A percentile compares a stretch with the other conserved stretches of the same genome.
Evolutionary conservation across 108 stramenopile genomes (phyloP).

Genomic region (Cyclotella choctawhatcheeana): DNA sequence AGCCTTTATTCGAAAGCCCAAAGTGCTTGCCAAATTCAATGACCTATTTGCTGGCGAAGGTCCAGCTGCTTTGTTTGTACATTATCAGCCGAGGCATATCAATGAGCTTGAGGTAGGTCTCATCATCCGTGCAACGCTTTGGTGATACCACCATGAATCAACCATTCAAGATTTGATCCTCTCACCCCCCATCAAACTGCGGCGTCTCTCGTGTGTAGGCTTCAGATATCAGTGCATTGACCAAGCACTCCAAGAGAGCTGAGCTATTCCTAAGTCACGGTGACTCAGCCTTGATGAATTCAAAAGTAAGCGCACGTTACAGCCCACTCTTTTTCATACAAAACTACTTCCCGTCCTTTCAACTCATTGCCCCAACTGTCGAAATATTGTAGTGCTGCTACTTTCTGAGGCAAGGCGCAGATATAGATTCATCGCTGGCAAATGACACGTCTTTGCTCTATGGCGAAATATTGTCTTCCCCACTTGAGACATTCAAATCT

Average conservation of each 20-base stretch:
- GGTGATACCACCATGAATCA: too few species aligned
- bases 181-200: too few species aligned
- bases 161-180: too few species aligned
- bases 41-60: slow-evolving; percentile 72
- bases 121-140: too few species aligned
- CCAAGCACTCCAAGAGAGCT: slow-evolving; percentile 23
- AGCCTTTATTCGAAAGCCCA: slow-evolving; percentile 59
- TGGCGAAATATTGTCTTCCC: slow-evolving; percentile 70
- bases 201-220: slow-evolving; percentile 2
- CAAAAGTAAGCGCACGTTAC: slow-evolving; percentile 37
- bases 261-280: slow-evolving; percentile 74
- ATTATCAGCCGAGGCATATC: slow-evolving; percentile 55
- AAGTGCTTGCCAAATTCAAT: slow-evolving; percentile 50
- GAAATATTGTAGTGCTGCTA: slow-evolving; percentile 46
- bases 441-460: slow-evolving; percentile 74
- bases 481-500: slow-evolving; percentile 74
- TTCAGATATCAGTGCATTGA: slow-evolving; percentile 9
- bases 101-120: slow-evolving; percentile 45
- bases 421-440: slow-evolving; percentile 34
- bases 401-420: slow-evolving; percentile 42
- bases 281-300: slow-evolving; percentile 46
- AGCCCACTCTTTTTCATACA: neutral
- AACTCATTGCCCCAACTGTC: neutral
- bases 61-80: slow-evolving; percentile 64
- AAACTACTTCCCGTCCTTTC: neutral